These are phyloP conservation scores for Zelonia costaricensis DNA, from an alignment of 208 protist genomes.

Conservation along the genomic window DNA sequence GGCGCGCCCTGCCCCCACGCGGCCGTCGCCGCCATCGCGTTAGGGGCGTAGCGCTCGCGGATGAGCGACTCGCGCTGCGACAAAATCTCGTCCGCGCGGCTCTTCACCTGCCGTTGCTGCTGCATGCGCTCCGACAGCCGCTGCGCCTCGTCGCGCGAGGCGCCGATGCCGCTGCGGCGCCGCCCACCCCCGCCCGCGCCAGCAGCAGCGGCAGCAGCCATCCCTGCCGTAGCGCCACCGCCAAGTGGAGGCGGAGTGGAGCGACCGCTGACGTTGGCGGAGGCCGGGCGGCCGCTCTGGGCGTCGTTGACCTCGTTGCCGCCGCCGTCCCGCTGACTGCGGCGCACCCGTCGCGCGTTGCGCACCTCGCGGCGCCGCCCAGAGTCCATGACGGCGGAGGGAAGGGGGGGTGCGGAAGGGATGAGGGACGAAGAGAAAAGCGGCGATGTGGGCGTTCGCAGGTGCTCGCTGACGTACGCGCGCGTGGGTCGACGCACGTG, in stretches of 20 bases:
- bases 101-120: slow-evolving; percentile 33
- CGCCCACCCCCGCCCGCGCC: not conserved
- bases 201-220: not conserved
- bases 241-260: not conserved
- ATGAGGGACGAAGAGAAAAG: not conserved
- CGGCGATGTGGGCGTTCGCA: too few species aligned
- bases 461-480: too few species aligned
- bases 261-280: not conserved
- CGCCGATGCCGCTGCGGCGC: slow-evolving; percentile 1
- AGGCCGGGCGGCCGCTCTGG: not conserved
- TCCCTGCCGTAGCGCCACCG: not conserved
- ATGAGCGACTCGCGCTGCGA: slow-evolving; percentile 56
- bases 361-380: slow-evolving; percentile 33
- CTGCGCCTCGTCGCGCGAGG: slow-evolving; percentile 21
- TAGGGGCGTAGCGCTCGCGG: slow-evolving; percentile 55
- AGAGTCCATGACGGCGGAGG: slow-evolving; percentile 25
- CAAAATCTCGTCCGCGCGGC: slow-evolving; percentile 21
- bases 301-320: slow-evolving; percentile 3
- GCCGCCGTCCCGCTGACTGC: slow-evolving; percentile 11
- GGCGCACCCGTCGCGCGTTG: slow-evolving; percentile 32
- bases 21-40: slow-evolving; percentile 17
- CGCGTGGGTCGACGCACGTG: too few species aligned
- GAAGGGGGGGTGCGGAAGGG: not conserved
- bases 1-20: not conserved
- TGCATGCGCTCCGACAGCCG: slow-evolving; percentile 26